Evolutionary conservation across 208 protist species (phyloP).

Genomic region (Spongospora subterranea): DNA sequence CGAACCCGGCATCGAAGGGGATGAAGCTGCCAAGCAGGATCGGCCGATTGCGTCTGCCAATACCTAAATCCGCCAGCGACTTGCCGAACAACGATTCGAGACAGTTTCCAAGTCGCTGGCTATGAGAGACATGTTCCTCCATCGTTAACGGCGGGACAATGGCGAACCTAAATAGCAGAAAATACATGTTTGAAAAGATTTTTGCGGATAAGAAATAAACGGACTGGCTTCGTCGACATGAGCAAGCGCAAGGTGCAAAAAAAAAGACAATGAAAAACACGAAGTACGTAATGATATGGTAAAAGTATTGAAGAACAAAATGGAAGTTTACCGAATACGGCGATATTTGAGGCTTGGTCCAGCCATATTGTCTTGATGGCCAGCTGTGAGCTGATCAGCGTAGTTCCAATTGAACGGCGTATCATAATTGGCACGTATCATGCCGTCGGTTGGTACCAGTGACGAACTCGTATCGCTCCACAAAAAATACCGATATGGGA

Average conservation of each 20-base stretch:
- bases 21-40: neutral
- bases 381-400: constrained; percentile 17
- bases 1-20: neutral
- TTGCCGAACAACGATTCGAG: constrained; percentile 8
- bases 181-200: too few species aligned
- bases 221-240: too few species aligned
- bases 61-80: neutral
- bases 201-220: too few species aligned
- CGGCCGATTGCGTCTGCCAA: neutral
- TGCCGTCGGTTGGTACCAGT: neutral
- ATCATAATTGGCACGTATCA: neutral
- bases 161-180: too few species aligned
- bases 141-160: neutral
- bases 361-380: neutral
- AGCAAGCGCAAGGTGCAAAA: too few species aligned
- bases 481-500: constrained; percentile 53
- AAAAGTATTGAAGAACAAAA: neutral
- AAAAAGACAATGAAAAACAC: neutral
- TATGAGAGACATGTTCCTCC: neutral
- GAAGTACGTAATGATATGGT: neutral
- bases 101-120: neutral
- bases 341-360: constrained; percentile 38
- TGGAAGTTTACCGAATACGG: neutral
- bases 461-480: constrained; percentile 19
- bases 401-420: constrained; percentile 51